Evolutionary conservation across 345 rosid species (phyloP).

Genomic region (Arabidopsis arenosa): DNA sequence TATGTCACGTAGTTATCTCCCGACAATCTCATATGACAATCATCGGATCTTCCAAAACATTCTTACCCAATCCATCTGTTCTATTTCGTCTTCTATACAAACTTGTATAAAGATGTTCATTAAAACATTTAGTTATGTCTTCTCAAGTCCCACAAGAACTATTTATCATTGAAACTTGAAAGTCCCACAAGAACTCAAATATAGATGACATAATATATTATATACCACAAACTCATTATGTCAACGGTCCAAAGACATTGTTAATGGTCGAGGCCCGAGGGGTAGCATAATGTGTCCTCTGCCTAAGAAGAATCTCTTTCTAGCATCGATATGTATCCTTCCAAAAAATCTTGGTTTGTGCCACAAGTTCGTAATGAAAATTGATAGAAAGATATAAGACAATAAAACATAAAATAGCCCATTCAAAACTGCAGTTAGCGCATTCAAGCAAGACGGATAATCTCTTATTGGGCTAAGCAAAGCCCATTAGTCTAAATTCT

Average conservation of each 20-base stretch:
- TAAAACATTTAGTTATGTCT: slow-evolving; percentile 28
- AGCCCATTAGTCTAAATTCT: too few relatives aligned
- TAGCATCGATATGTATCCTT: background rate
- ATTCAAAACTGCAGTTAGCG: background rate
- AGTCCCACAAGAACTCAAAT: slow-evolving; percentile 30
- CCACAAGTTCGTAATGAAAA: background rate
- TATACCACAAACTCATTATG: slow-evolving; percentile 8
- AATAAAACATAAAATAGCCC: background rate
- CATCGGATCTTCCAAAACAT: slow-evolving; percentile 32
- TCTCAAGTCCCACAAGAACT: slow-evolving; percentile 31
- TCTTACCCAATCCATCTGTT: slow-evolving; percentile 26
- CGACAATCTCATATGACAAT: slow-evolving; percentile 38
- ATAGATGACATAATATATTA: slow-evolving; percentile 1
- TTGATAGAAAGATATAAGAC: background rate
- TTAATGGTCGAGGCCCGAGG: slow-evolving; percentile 15
- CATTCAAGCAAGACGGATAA: too few relatives aligned
- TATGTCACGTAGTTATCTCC: slow-evolving; percentile 12
- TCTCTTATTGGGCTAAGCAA: too few relatives aligned
- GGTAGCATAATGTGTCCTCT: slow-evolving; percentile 26
- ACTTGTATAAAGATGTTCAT: slow-evolving; percentile 24
- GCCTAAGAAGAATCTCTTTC: slow-evolving; percentile 16
- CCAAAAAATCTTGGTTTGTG: background rate
- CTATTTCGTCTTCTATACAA: slow-evolving; percentile 22
- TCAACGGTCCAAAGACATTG: slow-evolving; percentile 29
- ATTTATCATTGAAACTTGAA: background rate